Percentiles rank a stretch among this genome's conserved stretches.
Evolutionary conservation across 805 yeast species (phyloP).

Genomic region (Kodamaea kaohsiungensis): DNA sequence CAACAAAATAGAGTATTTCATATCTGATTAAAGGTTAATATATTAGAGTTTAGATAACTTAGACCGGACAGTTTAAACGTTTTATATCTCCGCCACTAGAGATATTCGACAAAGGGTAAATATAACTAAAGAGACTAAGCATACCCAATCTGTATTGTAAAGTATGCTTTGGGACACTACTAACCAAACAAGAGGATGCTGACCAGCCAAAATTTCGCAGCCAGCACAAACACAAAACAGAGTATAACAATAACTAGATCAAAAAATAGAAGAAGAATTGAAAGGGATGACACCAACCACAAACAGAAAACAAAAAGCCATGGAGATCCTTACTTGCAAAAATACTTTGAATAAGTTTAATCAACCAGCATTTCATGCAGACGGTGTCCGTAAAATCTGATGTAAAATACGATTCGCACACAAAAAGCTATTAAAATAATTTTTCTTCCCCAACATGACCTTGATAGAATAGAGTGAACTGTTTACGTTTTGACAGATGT

Average conservation of each 20-base stretch:
- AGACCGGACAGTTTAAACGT: not conserved
- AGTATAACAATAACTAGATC: not conserved
- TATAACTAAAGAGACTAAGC: not conserved
- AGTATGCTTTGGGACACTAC: not conserved
- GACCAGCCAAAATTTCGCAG: not conserved
- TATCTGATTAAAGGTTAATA: not conserved
- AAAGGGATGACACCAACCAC: not conserved
- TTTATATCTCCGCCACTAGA: not conserved
- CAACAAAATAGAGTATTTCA: constrained; percentile 7
- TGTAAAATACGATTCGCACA: not conserved
- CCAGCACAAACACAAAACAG: not conserved
- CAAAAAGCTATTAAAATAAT: not conserved
- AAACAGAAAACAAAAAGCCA: not conserved
- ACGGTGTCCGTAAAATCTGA: not conserved
- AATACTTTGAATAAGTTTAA: not conserved
- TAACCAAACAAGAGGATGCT: not conserved
- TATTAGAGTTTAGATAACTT: constrained; percentile 1
- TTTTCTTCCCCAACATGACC: not conserved
- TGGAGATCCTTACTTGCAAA: not conserved
- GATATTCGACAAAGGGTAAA: not conserved
- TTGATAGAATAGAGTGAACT: not conserved
- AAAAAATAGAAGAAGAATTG: not conserved
- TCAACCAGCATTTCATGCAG: not conserved
- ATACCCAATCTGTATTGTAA: not conserved
- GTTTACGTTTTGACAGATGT: not conserved